phyloP scores from a whole-genome alignment of 2,329 filamentous ascomycete genomes.

The Beauveria brongniartii region DNA sequence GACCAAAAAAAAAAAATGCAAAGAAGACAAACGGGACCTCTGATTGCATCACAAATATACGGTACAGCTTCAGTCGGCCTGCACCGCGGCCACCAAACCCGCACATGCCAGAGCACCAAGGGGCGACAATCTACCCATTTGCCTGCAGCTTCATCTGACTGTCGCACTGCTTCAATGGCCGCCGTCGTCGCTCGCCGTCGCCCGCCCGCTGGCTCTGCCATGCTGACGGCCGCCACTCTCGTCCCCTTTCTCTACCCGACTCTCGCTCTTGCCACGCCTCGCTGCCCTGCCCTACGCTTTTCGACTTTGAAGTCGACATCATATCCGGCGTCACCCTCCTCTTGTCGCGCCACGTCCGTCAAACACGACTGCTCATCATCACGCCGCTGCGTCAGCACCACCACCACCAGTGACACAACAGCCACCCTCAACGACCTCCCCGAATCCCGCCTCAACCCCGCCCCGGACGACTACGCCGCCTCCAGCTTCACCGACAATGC shows the following conservation, averaged over 20 bases:
- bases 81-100: not conserved
- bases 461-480: constrained; percentile 74
- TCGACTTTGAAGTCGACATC: not conserved
- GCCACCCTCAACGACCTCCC: constrained; percentile 30
- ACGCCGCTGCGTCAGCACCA: not conserved
- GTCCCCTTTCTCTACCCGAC: constrained; percentile 42
- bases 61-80: not conserved
- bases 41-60: not conserved
- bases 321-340: not conserved
- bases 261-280: constrained; percentile 24
- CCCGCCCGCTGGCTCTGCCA: not conserved
- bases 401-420: not conserved
- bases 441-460: constrained; percentile 63
- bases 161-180: not conserved
- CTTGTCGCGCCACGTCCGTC: not conserved
- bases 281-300: not conserved
- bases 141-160: not conserved
- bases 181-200: not conserved
- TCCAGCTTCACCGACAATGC: constrained; percentile 85
- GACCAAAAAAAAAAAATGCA: not conserved
- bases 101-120: not conserved
- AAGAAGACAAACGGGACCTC: no score
- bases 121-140: not conserved
- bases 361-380: not conserved
- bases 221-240: constrained; percentile 20